phyloP scores from a whole-genome alignment of 805 yeast species.

The Blastobotrys muscicola region DNA sequence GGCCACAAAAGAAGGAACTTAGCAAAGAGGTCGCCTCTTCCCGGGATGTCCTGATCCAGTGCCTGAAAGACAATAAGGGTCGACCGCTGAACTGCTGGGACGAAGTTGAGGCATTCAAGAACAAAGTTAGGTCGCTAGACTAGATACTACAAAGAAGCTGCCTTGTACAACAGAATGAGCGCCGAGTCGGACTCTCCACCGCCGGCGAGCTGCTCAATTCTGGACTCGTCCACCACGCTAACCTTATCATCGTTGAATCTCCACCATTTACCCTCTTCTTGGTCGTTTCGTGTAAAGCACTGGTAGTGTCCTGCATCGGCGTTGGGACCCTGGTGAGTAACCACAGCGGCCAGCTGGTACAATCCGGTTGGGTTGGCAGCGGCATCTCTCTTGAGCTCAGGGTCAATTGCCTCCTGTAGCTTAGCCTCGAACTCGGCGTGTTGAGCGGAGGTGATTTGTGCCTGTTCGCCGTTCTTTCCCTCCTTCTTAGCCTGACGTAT shows the following conservation, averaged over 20 bases:
- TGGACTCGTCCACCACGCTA: slow-evolving; percentile 63
- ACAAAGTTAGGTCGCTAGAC: background rate
- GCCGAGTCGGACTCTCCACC: slow-evolving; percentile 98
- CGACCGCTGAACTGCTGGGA: slow-evolving; percentile 26
- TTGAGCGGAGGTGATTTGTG: slow-evolving; percentile 14
- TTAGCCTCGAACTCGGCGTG: slow-evolving; percentile 20
- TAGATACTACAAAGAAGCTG: slow-evolving; percentile 29
- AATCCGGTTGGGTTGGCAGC: slow-evolving; percentile 84
- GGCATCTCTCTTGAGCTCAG: slow-evolving; percentile 30
- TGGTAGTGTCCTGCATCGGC: slow-evolving; percentile 98
- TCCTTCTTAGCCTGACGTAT: slow-evolving; percentile 52
- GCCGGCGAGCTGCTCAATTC: slow-evolving; percentile 79
- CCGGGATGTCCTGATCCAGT: slow-evolving; percentile 23
- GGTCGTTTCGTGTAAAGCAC: slow-evolving; percentile 65
- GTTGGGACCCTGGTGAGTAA: slow-evolving; percentile 90
- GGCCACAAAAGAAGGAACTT: slow-evolving; percentile 25
- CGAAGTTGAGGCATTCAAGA: slow-evolving; percentile 21
- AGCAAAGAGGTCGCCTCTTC: slow-evolving; percentile 21
- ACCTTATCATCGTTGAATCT: slow-evolving; percentile 92
- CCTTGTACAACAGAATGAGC: slow-evolving; percentile 75
- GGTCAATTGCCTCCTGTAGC: slow-evolving; percentile 29
- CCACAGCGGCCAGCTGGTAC: slow-evolving; percentile 71
- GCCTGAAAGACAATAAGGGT: slow-evolving; percentile 23
- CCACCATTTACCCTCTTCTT: slow-evolving; percentile 74
- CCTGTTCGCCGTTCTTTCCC: slow-evolving; percentile 26